Base-by-base conservation (phyloP, 495 filamentous ascomycete genomes). In the Terfezia boudieri region DNA sequence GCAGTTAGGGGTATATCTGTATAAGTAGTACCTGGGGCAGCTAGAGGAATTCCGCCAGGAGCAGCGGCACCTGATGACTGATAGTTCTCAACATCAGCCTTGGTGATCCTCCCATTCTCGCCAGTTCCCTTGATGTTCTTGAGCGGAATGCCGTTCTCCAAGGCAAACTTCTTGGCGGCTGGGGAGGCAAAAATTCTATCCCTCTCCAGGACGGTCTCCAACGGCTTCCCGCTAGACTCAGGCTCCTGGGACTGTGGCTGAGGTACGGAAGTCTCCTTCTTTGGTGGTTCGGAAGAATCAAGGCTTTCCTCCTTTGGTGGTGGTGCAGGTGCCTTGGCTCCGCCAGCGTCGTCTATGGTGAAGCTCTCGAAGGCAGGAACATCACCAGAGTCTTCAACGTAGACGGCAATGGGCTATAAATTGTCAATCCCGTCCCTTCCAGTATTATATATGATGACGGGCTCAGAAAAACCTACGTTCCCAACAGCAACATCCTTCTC, bases 401-500 rank as follows among this genome's bases (percentile, higher is more conserved):
- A 74, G 56, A 99, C 76, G 57, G 89, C 92, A 65, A 99, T 99
- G 22, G 92, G 92, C 90, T 98, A 65, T 17, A 37, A 51, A 52
- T 53, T 53, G 16, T 54, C 35, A 52, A 62, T 77, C 60, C 76
- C 71, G 55, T 66, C 50, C 41, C n/a, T 43, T 48, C 14, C 43
- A n/a, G 20, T n/a, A 20, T 3, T 11, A 12, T 32, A n/a, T 32
- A 36, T 41, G 37, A 50, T 55, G 54, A 57, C 54, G 55, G 52
- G 36, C 55, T 41, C 51, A 51, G 53, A 49, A 12, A 36, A 57
- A 77, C 87, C 69, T 78, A 98, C 90, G 67, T 85, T 85, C 67
- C 90, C 90, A 62, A 99, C 89, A 38, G 90, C 68, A 58, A 99
- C 75, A 67, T 96, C 92, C 73, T 96, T 96, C 69, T 83, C 86